These are phyloP conservation scores for Colletotrichum simmondsii DNA, from an alignment of 2,329 filamentous ascomycete genomes.

Conservation along the genomic window DNA sequence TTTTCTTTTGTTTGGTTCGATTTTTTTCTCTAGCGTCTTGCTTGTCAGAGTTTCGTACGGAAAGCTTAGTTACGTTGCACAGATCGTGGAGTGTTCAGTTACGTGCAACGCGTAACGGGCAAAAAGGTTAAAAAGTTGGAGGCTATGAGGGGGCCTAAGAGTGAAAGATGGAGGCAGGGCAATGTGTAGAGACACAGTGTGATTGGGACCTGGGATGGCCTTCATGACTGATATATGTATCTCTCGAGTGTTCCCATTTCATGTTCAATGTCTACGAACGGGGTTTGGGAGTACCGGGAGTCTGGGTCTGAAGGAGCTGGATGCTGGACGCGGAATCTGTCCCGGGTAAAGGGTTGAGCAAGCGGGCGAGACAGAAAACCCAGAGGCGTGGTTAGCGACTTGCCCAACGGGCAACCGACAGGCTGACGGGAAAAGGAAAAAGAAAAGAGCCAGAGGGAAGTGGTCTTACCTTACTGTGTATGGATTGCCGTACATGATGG, in stretches of 20 bases:
- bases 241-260: not conserved
- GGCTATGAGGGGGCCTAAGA: not conserved
- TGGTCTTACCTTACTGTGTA: not conserved
- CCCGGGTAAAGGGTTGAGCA: not conserved
- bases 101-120: not conserved
- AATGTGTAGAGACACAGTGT: not conserved
- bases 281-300: not conserved
- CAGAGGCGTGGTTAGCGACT: not conserved
- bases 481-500: not conserved
- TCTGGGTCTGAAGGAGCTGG: not conserved
- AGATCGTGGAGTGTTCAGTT: not conserved
- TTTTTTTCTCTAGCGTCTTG: not conserved
- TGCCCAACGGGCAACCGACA: not conserved
- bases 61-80: slow-evolving; percentile 6
- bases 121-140: not conserved
- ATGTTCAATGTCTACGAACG: not conserved
- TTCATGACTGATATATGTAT: not conserved
- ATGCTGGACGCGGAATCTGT: not conserved
- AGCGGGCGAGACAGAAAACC: not conserved
- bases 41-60: slow-evolving; percentile 2
- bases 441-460: not conserved
- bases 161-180: not conserved
- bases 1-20: not conserved
- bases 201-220: not conserved
- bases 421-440: not conserved